Percentiles rank a stretch among this genome's conserved stretches.
Evolutionary conservation across 2,329 filamentous ascomycete species (phyloP).

Genomic region (Chrysoporthe puriensis): DNA sequence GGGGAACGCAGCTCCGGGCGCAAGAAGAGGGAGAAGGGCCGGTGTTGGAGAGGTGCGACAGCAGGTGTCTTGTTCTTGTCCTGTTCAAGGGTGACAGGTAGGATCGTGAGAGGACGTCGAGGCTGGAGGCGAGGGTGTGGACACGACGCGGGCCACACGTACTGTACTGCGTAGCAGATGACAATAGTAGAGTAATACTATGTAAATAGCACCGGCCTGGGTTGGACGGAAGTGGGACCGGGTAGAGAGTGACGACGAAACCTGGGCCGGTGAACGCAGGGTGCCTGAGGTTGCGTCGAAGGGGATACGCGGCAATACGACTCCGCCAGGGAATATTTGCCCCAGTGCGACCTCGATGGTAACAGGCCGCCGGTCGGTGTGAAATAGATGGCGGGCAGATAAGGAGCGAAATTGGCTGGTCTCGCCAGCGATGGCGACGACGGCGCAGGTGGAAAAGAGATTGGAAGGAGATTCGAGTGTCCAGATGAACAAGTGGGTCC

Average conservation of each 20-base stretch:
- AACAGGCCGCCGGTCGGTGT: too few species aligned
- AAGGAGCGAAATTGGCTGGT: constrained; percentile 8
- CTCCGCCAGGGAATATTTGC: constrained; percentile 3
- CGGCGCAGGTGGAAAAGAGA: background rate
- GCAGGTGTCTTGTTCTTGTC: background rate
- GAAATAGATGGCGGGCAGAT: background rate
- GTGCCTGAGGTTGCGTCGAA: background rate
- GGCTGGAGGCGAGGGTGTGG: background rate
- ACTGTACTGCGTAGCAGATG: too few species aligned
- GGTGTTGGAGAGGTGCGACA: background rate
- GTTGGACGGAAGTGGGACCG: background rate
- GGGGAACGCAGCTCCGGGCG: background rate
- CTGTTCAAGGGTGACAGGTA: background rate
- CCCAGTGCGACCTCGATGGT: background rate
- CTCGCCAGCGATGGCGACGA: background rate
- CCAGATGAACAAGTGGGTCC: background rate
- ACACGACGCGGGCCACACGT: background rate
- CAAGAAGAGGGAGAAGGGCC: constrained; percentile 1
- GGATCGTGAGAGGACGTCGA: background rate
- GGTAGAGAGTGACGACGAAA: background rate
- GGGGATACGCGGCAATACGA: constrained; percentile 6
- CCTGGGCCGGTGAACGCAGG: background rate
- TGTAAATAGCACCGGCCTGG: background rate
- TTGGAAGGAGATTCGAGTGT: background rate
- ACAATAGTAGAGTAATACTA: background rate